phyloP scores from a whole-genome alignment of 257 asterid genomes.

The Solanum pimpinellifolium region DNA sequence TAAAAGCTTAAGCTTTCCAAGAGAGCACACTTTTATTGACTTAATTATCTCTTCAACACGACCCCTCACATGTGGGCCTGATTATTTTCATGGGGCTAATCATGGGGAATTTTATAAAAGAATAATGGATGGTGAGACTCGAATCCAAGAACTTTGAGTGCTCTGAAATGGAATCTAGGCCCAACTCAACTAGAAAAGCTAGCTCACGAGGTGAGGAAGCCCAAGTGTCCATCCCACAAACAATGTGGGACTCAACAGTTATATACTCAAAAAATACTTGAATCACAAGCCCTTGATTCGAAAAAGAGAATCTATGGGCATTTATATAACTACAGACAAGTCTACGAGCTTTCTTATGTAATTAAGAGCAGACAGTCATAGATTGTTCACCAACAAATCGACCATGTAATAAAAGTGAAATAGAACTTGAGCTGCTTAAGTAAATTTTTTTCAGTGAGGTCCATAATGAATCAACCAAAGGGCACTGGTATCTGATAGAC shows the following conservation, averaged over 20 bases:
- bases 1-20: not conserved
- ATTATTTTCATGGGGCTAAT: not conserved
- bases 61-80: not conserved
- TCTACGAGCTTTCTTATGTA: not conserved
- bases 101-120: not conserved
- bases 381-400: not conserved
- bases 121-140: not conserved
- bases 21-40: not conserved
- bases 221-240: not conserved
- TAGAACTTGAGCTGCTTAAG: not conserved
- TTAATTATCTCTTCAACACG: not conserved
- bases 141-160: not conserved
- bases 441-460: not conserved
- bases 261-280: not conserved
- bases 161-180: not conserved
- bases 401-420: not conserved
- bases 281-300: not conserved
- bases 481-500: not conserved
- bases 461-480: not conserved
- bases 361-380: not conserved
- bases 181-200: not conserved
- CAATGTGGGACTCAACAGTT: not conserved
- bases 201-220: not conserved
- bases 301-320: not conserved
- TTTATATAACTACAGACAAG: not conserved